Base-by-base conservation (phyloP, 371 early-diverging fungal species). In the Dinochytrium kinnereticum region DNA sequence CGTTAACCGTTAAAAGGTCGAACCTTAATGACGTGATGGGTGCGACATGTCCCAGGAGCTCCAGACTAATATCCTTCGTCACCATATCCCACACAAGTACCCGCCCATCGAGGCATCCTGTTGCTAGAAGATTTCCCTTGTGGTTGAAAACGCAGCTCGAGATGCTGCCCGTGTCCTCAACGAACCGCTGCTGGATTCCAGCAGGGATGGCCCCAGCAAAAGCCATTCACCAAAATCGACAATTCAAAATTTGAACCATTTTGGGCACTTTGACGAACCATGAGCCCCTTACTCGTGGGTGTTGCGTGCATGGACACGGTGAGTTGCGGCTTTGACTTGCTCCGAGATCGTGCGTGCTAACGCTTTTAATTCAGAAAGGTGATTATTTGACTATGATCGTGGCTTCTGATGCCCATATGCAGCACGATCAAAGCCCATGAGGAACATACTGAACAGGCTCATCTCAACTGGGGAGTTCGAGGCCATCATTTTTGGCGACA, bases 401-500 rank as follows among this genome's bases (percentile, higher is more conserved):
- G 10, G 34, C n/a, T 33, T 33, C 68, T 31, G 33, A 37, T 15
- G 33, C 15, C 10, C 5, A 36, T 24, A 26, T 38, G 38, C 69
- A 85, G 94, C 97, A 17, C 89, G 96, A 50, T 96, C 96, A 26
- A 96, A 95, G 75, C 97, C 97, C 24, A 98, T 98, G 99, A 87
- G 94, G 40, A 94, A 95, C 81, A 96, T 98, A 70, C 84, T 98
- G 21, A 91, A 94, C 78, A 87, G 94, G 30, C 78, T 98, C 36
- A 73, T 95, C 28, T 82, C 88, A 0, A 85, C 81, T 70, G 92
- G 90, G 2, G 90, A 93, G 51, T 96, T 95, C 78, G 92, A 94
- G 68, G 91, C 92, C 17, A 88, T 96, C 40, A 91, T 96, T 55
- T 97, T 98, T 85, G 98, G 97, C 2, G 98, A 98, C 80, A 95